Conservation (phyloP, 2,329 filamentous ascomycete genomes). For the Falciphora oryzae region DNA sequence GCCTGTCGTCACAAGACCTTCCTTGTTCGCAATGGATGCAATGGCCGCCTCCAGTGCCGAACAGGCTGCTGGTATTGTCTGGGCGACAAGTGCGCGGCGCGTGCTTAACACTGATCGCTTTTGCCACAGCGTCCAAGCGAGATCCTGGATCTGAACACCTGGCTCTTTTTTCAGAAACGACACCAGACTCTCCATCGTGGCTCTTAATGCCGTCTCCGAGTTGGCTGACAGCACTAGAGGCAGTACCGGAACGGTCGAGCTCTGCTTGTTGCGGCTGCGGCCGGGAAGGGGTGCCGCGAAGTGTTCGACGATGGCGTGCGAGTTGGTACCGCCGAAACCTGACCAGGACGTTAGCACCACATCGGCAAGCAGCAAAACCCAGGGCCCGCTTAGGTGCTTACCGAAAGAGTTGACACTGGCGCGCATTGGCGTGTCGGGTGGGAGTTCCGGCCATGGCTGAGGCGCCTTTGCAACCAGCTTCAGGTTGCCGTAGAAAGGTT, state of each 20-base stretch:
- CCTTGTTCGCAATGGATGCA: neutral
- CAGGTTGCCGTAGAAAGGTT: slow-evolving; percentile 20
- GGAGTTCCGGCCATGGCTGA: neutral
- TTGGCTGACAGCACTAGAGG: neutral
- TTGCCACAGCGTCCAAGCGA: neutral
- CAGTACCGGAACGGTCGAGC: neutral
- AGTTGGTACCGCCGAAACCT: slow-evolving; percentile 22
- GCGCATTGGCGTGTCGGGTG: neutral
- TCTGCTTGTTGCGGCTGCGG: neutral
- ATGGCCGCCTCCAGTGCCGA: neutral
- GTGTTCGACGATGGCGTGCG: slow-evolving; percentile 20
- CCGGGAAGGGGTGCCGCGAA: neutral
- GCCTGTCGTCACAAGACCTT: neutral
- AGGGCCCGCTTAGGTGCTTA: neutral
- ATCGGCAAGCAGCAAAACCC: neutral
- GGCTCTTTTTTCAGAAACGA: neutral
- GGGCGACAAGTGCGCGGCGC: neutral
- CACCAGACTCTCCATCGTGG: neutral
- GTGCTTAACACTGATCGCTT: neutral
- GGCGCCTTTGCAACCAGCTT: slow-evolving; percentile 13
- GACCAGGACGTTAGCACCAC: neutral
- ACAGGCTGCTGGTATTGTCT: neutral
- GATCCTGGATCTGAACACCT: neutral
- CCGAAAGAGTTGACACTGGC: slow-evolving; percentile 21
- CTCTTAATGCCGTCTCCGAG: neutral